Base-by-base conservation (phyloP, 1,284 basidiomycete genomes). In the Ceraceosorus bombacis region DNA sequence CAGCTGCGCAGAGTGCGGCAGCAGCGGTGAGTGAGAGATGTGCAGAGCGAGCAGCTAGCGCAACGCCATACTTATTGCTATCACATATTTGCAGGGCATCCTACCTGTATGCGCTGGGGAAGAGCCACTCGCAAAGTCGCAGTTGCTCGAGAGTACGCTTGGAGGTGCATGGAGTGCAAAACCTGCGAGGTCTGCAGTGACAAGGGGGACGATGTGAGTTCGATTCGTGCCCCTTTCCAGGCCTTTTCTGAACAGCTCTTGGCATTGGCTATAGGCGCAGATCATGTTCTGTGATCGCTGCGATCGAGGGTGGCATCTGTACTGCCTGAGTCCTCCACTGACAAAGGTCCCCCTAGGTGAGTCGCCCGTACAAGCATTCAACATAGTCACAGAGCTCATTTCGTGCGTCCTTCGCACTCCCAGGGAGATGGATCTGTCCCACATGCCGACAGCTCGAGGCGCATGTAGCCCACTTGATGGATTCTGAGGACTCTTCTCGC, bases 301-400 rank as follows among this genome's bases (percentile, higher is more conserved):
- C 78, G 94, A 98, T 81, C 83, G 91, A 81, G 91, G 89, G 83
- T 96, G 89, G 89, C 94, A 98, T 78, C 86, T 87, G 80, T 85
- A 88, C 70, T 96, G 93, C 78, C 82, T 96, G 53, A 76, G 82
- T 15, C 90, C 91, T 69, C 80, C 77, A 43, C 78, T 81, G 1
- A 13, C 51, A 2, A 70, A 72, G 54, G 69, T 70, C 15, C 68
- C 68, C 9, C 50, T 51, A 27, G 68, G 68, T n/a, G 41, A 49
- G 40, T 55, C 12, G 46, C 27, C 39, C 41, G 10, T 10, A 10
- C 10, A 46, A 10, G 15, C 43, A 46, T 10, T 27, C n/a, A 52
- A 15, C 38, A n/a, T 56, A 17, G 13, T n/a, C 48, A 12, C n/a
- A 10, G 2, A 12, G 13, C n/a, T 46, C 40, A 49, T 10, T 15